Percentiles rank a stretch among this genome's conserved stretches.
These are phyloP conservation scores for Vitis hybrid DNA, from an alignment of 177 flowering plant species.

Conservation along the genomic window DNA sequence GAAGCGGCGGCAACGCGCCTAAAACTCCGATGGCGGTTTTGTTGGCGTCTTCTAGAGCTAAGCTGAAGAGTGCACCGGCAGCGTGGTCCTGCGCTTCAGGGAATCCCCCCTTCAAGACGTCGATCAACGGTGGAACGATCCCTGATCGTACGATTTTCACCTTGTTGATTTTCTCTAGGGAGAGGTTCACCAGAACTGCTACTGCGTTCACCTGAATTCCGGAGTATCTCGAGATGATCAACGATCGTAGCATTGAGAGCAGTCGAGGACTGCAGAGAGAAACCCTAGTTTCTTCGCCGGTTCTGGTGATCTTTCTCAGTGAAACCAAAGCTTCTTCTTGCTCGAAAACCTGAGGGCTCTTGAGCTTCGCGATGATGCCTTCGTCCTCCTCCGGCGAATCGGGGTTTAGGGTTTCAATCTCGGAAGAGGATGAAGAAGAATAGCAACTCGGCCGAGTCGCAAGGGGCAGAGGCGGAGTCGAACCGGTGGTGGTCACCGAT, in stretches of 20 bases:
- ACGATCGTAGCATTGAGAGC: constrained; percentile 39
- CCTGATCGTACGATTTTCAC: constrained; percentile 70
- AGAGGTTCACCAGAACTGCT: constrained; percentile 58
- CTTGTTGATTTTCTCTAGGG: constrained; percentile 53
- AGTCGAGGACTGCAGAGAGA: constrained; percentile 43
- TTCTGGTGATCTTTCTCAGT: constrained; percentile 45
- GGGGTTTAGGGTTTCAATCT: constrained; percentile 24
- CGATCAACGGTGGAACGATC: constrained; percentile 49
- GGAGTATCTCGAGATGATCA: constrained; percentile 38
- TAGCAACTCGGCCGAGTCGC: constrained; percentile 42
- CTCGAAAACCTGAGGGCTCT: constrained; percentile 35
- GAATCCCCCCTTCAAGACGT: constrained; percentile 46
- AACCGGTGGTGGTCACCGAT: constrained; percentile 18
- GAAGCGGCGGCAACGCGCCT: constrained; percentile 57
- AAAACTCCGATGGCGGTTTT: constrained; percentile 69
- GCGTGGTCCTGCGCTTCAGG: constrained; percentile 68
- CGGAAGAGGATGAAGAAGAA: constrained; percentile 50
- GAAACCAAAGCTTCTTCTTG: constrained; percentile 44
- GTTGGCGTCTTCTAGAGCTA: constrained; percentile 53
- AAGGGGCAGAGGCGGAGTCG: constrained; percentile 26
- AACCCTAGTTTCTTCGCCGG: constrained; percentile 33
- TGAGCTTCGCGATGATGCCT: constrained; percentile 30
- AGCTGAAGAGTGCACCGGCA: constrained; percentile 64
- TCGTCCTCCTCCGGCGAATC: constrained; percentile 34
- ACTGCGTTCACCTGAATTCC: constrained; percentile 52